phyloP scores from a whole-genome alignment of 2,329 filamentous ascomycete genomes.

The Calonectria montana region DNA sequence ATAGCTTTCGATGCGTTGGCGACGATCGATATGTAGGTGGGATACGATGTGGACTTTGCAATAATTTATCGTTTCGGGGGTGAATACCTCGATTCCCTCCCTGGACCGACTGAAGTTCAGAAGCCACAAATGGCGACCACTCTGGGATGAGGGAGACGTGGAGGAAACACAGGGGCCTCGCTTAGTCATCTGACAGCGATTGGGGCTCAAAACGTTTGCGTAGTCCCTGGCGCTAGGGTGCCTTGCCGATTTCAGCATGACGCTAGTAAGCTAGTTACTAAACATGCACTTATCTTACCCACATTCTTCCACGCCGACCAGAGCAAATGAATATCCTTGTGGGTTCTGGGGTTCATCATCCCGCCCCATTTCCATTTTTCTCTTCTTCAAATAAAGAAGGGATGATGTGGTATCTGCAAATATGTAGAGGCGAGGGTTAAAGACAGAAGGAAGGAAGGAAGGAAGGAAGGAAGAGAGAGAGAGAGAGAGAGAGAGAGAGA shows the following conservation, averaged over 20 bases:
- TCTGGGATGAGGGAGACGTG: slow-evolving; percentile 26
- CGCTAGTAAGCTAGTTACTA: background rate
- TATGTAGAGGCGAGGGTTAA: background rate
- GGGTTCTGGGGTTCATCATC: background rate
- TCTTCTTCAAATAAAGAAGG: background rate
- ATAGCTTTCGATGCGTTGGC: background rate
- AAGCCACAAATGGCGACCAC: background rate
- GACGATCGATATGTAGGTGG: background rate
- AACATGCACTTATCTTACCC: slow-evolving; percentile 2
- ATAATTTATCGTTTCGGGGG: background rate
- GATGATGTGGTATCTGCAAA: background rate
- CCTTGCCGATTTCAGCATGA: background rate
- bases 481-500: background rate
- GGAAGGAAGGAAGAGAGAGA: background rate
- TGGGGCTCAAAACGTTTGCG: background rate
- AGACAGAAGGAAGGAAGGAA: background rate
- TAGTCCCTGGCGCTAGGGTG: background rate
- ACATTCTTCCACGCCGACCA: background rate
- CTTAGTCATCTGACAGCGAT: slow-evolving; percentile 12
- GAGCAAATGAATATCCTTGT: background rate
- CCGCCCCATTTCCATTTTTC: background rate
- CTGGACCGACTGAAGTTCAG: slow-evolving; percentile 2
- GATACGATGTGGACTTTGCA: background rate
- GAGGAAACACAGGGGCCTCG: slow-evolving; percentile 18
- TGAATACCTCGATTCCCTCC: slow-evolving; percentile 12